Evolutionary conservation across 345 rosid species (phyloP).

Genomic region (Aurinia saxatilis): DNA sequence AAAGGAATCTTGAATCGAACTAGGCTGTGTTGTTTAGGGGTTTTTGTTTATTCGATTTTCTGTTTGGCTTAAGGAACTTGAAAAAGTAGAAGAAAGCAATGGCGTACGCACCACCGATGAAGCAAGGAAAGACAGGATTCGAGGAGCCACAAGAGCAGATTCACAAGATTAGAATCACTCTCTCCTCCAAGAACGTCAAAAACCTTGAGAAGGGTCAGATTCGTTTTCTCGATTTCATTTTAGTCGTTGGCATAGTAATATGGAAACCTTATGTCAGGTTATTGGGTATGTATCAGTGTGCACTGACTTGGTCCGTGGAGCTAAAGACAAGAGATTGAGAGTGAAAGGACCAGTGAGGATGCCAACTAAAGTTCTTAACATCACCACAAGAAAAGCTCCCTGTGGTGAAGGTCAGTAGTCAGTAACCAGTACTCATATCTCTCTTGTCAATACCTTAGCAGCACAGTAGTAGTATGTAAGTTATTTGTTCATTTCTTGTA

Average conservation of each 20-base stretch:
- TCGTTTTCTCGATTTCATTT: not conserved
- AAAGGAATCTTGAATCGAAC: no score
- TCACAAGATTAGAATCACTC: slow-evolving; percentile 73
- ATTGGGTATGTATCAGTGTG: slow-evolving; percentile 27
- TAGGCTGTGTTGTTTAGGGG: no score
- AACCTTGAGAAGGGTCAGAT: slow-evolving; percentile 61
- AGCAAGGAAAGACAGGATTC: slow-evolving; percentile 51
- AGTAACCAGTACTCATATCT: no score
- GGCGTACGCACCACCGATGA: slow-evolving; percentile 41
- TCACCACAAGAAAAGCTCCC: slow-evolving; percentile 47
- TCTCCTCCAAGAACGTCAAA: slow-evolving; percentile 63
- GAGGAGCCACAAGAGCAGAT: slow-evolving; percentile 60
- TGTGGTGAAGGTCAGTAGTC: slow-evolving; percentile 44
- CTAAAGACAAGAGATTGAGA: slow-evolving; percentile 48
- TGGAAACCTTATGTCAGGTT: no score
- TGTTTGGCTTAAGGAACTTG: no score
- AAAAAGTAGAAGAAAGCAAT: slow-evolving; percentile 10
- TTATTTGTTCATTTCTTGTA: slow-evolving; percentile 4
- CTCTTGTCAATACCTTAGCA: no score
- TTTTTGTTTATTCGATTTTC: no score
- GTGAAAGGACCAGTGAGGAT: slow-evolving; percentile 60
- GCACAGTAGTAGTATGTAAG: not conserved
- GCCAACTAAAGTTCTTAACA: slow-evolving; percentile 51
- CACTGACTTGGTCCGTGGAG: slow-evolving; percentile 52
- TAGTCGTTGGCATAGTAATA: no score